Conservation (phyloP, 805 yeast species). For the Pichia kluyveri region DNA sequence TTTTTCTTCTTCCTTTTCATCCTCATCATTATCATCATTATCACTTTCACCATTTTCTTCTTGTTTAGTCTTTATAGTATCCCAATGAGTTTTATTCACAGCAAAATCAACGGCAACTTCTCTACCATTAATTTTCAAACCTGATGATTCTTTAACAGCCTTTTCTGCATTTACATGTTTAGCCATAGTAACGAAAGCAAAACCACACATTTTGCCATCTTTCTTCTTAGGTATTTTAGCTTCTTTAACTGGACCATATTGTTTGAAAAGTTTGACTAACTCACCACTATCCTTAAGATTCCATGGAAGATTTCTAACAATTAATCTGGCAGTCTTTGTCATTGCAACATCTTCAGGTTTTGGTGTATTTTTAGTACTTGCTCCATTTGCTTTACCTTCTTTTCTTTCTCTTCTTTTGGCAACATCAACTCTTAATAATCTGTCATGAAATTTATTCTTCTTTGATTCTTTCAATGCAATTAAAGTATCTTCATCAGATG, state of each 20-base stretch:
- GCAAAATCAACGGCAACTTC: conserved; percentile 93
- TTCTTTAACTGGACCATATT: conserved; percentile 80
- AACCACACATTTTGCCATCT: conserved; percentile 88
- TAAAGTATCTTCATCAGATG: conserved; percentile 73
- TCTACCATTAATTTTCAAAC: conserved; percentile 78
- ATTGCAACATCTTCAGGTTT: conserved; percentile 16
- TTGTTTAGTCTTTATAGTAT: conserved; percentile 38
- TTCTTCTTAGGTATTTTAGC: conserved; percentile 81
- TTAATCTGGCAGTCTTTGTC: conserved; percentile 69
- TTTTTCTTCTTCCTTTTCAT: conserved; percentile 29
- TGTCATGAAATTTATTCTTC: conserved; percentile 55
- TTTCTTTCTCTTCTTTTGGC: conserved; percentile 90
- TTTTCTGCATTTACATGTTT: conserved; percentile 65
- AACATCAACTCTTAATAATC: conserved; percentile 65
- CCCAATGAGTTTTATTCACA: conserved; percentile 81
- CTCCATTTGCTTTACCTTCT: conserved; percentile 25
- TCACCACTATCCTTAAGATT: conserved; percentile 72
- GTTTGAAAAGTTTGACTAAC: conserved; percentile 58
- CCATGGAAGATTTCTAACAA: conserved; percentile 94
- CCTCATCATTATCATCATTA: conserved; percentile 32
- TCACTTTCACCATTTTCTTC: conserved; percentile 31
- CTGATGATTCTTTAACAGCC: conserved; percentile 70
- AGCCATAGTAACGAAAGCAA: conserved; percentile 89
- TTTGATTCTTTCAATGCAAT: conserved; percentile 63
- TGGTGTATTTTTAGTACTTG: not conserved